phyloP scores from a whole-genome alignment of 768 basidiomycete genomes.

The Chiua virens region DNA sequence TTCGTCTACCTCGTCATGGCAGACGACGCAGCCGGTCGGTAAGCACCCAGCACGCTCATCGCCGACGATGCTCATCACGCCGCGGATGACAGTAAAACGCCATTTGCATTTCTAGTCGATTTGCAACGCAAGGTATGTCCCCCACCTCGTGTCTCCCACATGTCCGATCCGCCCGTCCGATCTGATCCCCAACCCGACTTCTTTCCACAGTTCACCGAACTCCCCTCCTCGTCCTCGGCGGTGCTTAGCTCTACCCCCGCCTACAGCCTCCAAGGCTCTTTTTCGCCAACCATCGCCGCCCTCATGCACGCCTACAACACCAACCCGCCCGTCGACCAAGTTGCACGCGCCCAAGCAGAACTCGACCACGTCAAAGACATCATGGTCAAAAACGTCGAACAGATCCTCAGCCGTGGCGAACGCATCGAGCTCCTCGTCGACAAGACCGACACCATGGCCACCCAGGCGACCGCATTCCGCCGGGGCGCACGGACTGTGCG shows the following conservation, averaged over 20 bases:
- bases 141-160: neutral
- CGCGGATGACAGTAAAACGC: constrained; percentile 63
- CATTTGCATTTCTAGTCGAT: constrained; percentile 89
- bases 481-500: constrained; percentile 83
- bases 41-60: constrained; percentile 20
- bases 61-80: neutral
- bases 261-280: constrained; percentile 68
- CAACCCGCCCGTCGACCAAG: constrained; percentile 82
- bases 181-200: neutral
- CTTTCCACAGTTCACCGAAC: constrained; percentile 51
- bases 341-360: constrained; percentile 87
- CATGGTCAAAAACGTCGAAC: constrained; percentile 98
- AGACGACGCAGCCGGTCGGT: constrained; percentile 90
- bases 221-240: constrained; percentile 63
- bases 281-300: constrained; percentile 66
- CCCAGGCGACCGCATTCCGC: constrained; percentile 91
- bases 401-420: constrained; percentile 92
- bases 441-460: constrained; percentile 95
- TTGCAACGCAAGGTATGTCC: constrained; percentile 69
- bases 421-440: constrained; percentile 94
- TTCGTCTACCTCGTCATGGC: constrained; percentile 92
- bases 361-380: constrained; percentile 91
- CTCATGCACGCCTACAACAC: constrained; percentile 90
- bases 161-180: neutral
- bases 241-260: constrained; percentile 48